phyloP scores from a whole-genome alignment of 345 rosid species.

The Citrus australasica region DNA sequence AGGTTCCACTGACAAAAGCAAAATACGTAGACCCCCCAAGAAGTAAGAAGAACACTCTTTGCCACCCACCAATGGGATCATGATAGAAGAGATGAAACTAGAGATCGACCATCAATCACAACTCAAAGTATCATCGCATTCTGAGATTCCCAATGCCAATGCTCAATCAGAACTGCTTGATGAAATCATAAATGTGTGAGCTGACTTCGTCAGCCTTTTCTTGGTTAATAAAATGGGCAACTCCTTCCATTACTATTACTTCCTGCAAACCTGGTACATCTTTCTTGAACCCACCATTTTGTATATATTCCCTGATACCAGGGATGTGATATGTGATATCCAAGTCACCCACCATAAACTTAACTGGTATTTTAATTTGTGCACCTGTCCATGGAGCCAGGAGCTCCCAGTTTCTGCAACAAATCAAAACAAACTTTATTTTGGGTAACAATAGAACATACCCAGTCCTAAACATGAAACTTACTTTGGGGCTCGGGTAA shows the following conservation, averaged over 20 bases:
- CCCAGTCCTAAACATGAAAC: too few species aligned
- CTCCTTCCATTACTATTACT: conserved; percentile 81
- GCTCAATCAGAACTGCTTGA: conserved; percentile 49
- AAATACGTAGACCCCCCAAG: too few species aligned
- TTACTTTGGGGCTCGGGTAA: too few species aligned
- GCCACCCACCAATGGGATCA: too few species aligned
- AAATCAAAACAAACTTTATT: not conserved
- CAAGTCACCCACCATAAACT: conserved; percentile 74
- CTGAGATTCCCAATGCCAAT: not conserved
- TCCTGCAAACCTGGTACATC: conserved; percentile 72
- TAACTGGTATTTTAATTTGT: conserved; percentile 70
- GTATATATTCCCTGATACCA: conserved; percentile 54
- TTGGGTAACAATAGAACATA: too few species aligned
- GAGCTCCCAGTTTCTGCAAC: conserved; percentile 81
- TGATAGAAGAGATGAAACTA: too few species aligned
- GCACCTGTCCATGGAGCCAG: conserved; percentile 58
- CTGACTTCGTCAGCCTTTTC: conserved; percentile 67
- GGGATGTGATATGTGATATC: conserved; percentile 61
- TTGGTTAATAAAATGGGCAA: conserved; percentile 63
- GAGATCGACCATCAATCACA: too few species aligned
- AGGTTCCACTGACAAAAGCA: too few species aligned
- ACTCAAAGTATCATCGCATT: not conserved
- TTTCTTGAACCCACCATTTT: conserved; percentile 51
- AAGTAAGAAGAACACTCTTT: too few species aligned
- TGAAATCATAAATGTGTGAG: conserved; percentile 58